phyloP scores from a whole-genome alignment of 1,284 basidiomycete genomes.

The Ganoderma multipileum region DNA sequence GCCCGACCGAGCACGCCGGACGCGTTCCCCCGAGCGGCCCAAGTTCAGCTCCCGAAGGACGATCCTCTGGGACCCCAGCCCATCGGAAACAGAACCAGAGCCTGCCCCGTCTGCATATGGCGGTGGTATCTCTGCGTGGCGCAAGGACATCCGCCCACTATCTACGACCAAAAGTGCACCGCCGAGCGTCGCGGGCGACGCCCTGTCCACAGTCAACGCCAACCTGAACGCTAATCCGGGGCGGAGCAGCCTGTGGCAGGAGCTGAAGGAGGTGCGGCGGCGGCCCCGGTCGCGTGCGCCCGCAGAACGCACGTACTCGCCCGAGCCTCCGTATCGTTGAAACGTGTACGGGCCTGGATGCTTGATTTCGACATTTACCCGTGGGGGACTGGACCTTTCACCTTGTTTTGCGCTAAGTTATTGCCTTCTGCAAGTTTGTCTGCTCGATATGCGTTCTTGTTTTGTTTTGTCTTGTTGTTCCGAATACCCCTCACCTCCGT shows the following conservation, averaged over 20 bases:
- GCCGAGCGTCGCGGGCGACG: constrained; percentile 29
- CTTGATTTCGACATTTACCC: neutral
- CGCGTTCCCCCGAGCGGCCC: constrained; percentile 44
- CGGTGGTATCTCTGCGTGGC: constrained; percentile 27
- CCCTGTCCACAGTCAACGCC: neutral
- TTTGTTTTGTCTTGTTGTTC: constrained; percentile 18
- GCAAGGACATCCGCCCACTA: constrained; percentile 36
- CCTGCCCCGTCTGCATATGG: constrained; percentile 42
- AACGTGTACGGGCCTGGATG: neutral
- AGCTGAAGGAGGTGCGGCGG: constrained; percentile 59
- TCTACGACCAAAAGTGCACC: constrained; percentile 41
- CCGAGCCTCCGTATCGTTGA: constrained; percentile 26
- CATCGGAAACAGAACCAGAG: constrained; percentile 47
- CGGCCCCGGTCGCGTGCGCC: constrained; percentile 54
- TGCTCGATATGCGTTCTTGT: constrained; percentile 25
- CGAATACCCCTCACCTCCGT: neutral
- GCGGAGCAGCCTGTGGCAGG: constrained; percentile 62
- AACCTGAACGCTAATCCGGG: constrained; percentile 27
- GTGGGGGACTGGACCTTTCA: constrained; percentile 19
- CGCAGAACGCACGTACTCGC: constrained; percentile 46
- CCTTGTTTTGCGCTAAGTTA: constrained; percentile 28
- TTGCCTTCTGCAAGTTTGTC: constrained; percentile 17
- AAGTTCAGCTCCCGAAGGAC: constrained; percentile 40
- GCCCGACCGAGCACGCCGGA: constrained; percentile 14
- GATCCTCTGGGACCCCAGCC: constrained; percentile 38